Conservation (phyloP, 2,329 filamentous ascomycete species). For the Verticillium klebahnii region DNA sequence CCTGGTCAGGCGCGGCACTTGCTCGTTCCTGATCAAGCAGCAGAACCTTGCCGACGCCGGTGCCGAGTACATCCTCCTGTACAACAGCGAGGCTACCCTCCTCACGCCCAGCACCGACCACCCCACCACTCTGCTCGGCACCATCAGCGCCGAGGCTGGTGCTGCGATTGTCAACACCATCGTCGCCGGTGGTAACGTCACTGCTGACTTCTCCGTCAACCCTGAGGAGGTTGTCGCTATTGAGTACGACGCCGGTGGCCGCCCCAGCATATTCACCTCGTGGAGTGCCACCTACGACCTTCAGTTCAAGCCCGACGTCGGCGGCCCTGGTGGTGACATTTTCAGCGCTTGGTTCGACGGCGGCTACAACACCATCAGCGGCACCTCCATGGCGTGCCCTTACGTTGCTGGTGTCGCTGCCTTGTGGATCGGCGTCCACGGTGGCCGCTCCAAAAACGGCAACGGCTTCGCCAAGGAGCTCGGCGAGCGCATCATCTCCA, state of each 20-base stretch:
- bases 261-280: slow-evolving; percentile 30
- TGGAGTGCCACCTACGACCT: slow-evolving; percentile 40
- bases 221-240: slow-evolving; percentile 17
- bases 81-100: slow-evolving; percentile 19
- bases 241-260: slow-evolving; percentile 22
- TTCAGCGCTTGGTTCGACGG: slow-evolving; percentile 37
- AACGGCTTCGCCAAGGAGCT: slow-evolving; percentile 22
- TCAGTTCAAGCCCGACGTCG: slow-evolving; percentile 37
- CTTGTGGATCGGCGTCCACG: slow-evolving; percentile 26
- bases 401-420: slow-evolving; percentile 38
- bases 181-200: slow-evolving; percentile 20
- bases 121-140: slow-evolving; percentile 12
- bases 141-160: slow-evolving; percentile 18
- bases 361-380: slow-evolving; percentile 31
- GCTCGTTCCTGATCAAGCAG: slow-evolving; percentile 23
- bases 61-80: slow-evolving; percentile 23
- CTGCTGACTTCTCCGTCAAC: slow-evolving; percentile 22
- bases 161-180: slow-evolving; percentile 20
- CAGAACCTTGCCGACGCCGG: slow-evolving; percentile 19
- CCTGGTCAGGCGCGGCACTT: slow-evolving; percentile 27
- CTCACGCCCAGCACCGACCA: slow-evolving; percentile 11
- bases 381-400: slow-evolving; percentile 45
- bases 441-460: slow-evolving; percentile 24
- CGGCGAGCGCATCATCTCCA: slow-evolving; percentile 25
- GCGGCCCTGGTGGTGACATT: slow-evolving; percentile 34